phyloP scores from a whole-genome alignment of 2,329 filamentous ascomycete genomes.

The Penicillium brevicompactum region DNA sequence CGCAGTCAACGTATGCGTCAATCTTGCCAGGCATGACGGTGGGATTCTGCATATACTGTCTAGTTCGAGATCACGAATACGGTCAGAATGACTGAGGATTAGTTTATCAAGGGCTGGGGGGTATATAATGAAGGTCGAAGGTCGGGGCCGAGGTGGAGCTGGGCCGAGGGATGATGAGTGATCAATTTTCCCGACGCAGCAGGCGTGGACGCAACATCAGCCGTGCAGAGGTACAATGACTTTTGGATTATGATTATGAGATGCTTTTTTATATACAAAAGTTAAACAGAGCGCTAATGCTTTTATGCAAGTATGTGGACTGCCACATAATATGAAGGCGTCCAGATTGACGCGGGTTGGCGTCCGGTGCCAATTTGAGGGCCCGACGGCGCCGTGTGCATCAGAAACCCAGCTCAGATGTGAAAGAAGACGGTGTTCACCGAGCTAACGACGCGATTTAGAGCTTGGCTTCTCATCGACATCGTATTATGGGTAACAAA shows the following conservation, averaged over 20 bases:
- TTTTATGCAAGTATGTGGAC: not conserved
- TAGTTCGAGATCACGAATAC: not conserved
- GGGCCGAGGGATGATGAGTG: conserved; percentile 29
- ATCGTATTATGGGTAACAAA: too few species aligned
- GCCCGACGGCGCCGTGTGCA: too few species aligned
- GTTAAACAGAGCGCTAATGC: not conserved
- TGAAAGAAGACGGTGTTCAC: too few species aligned
- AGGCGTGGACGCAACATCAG: too few species aligned
- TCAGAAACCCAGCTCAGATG: too few species aligned
- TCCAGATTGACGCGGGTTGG: not conserved
- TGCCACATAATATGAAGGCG: not conserved
- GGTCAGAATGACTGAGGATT: not conserved
- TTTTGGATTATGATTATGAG: not conserved
- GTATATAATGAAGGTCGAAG: conserved; percentile 7
- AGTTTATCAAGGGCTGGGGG: not conserved
- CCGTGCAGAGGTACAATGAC: too few species aligned
- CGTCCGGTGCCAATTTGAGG: not conserved
- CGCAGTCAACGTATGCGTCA: conserved; percentile 26
- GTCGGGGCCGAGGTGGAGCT: conserved; percentile 18
- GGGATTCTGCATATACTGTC: not conserved
- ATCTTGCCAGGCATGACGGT: conserved; percentile 24
- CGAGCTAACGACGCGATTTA: too few species aligned
- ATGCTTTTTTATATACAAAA: not conserved
- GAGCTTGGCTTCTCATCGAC: too few species aligned
- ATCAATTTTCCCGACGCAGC: conserved; percentile 13